These are phyloP conservation scores for Priceomyces castillae DNA, from an alignment of 805 yeast genomes.

Conservation along the genomic window DNA sequence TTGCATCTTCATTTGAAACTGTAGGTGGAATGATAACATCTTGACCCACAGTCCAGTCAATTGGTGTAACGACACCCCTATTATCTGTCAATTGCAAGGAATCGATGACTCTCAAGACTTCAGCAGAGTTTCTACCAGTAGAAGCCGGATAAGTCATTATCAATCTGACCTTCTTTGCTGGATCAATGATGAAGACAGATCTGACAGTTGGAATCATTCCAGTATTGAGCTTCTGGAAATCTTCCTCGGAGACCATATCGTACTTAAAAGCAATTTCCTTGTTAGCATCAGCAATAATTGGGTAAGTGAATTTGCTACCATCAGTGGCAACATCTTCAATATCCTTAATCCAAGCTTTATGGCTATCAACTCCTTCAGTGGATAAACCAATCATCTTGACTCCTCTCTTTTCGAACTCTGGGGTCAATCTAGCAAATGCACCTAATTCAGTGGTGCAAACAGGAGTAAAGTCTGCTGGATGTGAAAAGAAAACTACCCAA, in stretches of 20 bases:
- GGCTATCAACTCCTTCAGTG: slow-evolving; percentile 61
- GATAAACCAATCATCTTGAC: slow-evolving; percentile 68
- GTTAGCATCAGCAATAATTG: slow-evolving; percentile 65
- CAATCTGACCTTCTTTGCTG: slow-evolving; percentile 59
- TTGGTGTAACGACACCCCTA: slow-evolving; percentile 64
- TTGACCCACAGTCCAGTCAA: slow-evolving; percentile 70
- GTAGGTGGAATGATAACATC: slow-evolving; percentile 73
- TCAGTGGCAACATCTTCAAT: slow-evolving; percentile 58
- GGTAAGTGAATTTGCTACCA: slow-evolving; percentile 57
- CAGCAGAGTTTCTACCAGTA: slow-evolving; percentile 75
- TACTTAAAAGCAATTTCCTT: slow-evolving; percentile 59
- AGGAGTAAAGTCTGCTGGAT: slow-evolving; percentile 78
- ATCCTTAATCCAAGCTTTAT: slow-evolving; percentile 67
- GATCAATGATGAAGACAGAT: slow-evolving; percentile 71
- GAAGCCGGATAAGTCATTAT: slow-evolving; percentile 70
- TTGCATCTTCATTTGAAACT: slow-evolving; percentile 58
- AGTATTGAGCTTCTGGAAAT: slow-evolving; percentile 57
- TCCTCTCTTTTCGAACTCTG: slow-evolving; percentile 63
- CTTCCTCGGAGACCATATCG: slow-evolving; percentile 70
- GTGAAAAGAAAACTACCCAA: slow-evolving; percentile 70
- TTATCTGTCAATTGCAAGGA: slow-evolving; percentile 65
- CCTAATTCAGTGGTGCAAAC: slow-evolving; percentile 79
- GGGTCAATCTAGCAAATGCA: slow-evolving; percentile 68
- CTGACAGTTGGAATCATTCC: slow-evolving; percentile 67
- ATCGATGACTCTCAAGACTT: slow-evolving; percentile 66